Conservation (phyloP, 176 grass and related monocot species). For the Pontederia crassipes region DNA sequence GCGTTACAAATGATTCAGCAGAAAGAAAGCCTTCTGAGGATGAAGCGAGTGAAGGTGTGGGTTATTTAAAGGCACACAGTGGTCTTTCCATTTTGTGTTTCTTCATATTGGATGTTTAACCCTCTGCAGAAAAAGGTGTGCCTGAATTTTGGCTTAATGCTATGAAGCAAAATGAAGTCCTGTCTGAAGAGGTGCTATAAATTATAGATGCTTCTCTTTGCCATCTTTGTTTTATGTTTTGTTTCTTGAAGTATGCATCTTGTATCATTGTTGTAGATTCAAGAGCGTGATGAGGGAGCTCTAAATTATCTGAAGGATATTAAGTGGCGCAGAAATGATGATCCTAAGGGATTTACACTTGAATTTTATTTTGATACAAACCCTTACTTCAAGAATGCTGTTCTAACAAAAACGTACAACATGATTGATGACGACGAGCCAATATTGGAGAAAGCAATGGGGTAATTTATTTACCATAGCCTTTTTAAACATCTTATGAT, state of each 20-base stretch:
- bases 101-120: not conserved
- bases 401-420: slow-evolving; percentile 8
- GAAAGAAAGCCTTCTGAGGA: not conserved
- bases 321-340: slow-evolving; percentile 8
- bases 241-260: not conserved
- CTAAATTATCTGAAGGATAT: slow-evolving; percentile 16
- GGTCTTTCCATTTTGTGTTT: not conserved
- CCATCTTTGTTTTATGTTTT: not conserved
- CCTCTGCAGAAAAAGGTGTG: slow-evolving; percentile 8
- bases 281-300: slow-evolving; percentile 17
- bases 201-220: not conserved
- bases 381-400: slow-evolving; percentile 6
- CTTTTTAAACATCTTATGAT: not conserved
- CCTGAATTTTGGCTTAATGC: slow-evolving; percentile 10
- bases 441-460: slow-evolving; percentile 10
- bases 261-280: not conserved
- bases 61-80: not conserved
- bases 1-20: not conserved
- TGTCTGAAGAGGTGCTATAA: slow-evolving; percentile 1
- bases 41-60: not conserved
- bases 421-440: slow-evolving; percentile 11
- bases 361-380: slow-evolving; percentile 12
- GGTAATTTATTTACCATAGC: slow-evolving; percentile 5
- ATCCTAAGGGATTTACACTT: slow-evolving; percentile 18
- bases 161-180: slow-evolving; percentile 15